Evolutionary conservation across 345 rosid species (phyloP).

Genomic region (Reutealis trisperma): DNA sequence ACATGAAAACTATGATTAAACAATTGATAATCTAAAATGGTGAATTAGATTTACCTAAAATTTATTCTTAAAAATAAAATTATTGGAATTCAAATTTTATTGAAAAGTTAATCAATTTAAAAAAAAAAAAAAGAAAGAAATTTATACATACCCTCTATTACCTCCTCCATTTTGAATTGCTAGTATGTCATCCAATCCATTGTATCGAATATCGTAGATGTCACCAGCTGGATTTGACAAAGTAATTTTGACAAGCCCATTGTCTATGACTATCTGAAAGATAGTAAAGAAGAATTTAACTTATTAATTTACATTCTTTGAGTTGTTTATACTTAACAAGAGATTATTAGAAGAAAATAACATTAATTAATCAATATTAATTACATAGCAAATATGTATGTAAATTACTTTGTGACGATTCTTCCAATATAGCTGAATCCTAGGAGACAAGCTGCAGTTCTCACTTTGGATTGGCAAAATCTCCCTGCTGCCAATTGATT

Average conservation of each 20-base stretch:
- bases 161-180: slow-evolving; percentile 27
- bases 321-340: too few relatives aligned
- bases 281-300: neutral
- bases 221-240: slow-evolving; percentile 63
- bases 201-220: slow-evolving; percentile 58
- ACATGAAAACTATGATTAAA: too few relatives aligned
- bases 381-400: neutral
- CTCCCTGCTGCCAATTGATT: neutral
- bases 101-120: too few relatives aligned
- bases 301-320: too few relatives aligned
- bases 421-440: slow-evolving; percentile 9
- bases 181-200: slow-evolving; percentile 60
- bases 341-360: neutral
- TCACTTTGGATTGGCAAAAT: neutral
- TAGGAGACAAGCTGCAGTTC: slow-evolving; percentile 6
- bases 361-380: too few relatives aligned
- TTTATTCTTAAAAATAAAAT: too few relatives aligned
- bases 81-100: too few relatives aligned
- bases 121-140: too few relatives aligned
- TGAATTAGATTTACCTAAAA: too few relatives aligned
- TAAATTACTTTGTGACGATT: neutral
- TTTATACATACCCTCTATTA: slow-evolving; percentile 58
- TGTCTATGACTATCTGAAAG: slow-evolving; percentile 61
- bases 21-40: too few relatives aligned
- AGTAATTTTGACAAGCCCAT: slow-evolving; percentile 63